Conservation (phyloP, 2,329 filamentous ascomycete species). For the Phoma sp. region DNA sequence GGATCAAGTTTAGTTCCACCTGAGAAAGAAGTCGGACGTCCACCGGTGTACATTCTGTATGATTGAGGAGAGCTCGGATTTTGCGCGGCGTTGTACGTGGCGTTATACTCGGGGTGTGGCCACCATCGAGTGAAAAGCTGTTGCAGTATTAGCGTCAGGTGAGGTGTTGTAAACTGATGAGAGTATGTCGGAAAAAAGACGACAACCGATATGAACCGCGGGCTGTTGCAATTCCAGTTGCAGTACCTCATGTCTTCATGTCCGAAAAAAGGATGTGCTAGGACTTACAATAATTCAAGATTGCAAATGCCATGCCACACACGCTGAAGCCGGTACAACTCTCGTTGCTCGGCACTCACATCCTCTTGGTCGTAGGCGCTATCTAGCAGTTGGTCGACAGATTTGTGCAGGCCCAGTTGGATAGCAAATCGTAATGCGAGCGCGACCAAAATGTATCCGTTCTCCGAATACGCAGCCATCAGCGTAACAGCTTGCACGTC, state of each 20-base stretch:
- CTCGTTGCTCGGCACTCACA: constrained; percentile 33
- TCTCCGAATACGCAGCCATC: constrained; percentile 60
- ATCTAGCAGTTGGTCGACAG: constrained; percentile 52
- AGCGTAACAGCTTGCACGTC: constrained; percentile 60
- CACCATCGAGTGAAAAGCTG: constrained; percentile 55
- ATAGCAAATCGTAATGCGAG: constrained; percentile 60
- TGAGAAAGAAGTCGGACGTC: constrained; percentile 62
- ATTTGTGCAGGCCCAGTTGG: constrained; percentile 52
- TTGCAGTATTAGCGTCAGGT: not conserved
- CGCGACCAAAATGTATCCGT: constrained; percentile 58
- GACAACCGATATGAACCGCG: too few species aligned
- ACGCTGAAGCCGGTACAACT: constrained; percentile 48
- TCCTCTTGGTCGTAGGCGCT: constrained; percentile 10
- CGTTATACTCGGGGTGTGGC: constrained; percentile 52
- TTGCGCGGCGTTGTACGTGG: constrained; percentile 50
- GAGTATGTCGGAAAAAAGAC: too few species aligned
- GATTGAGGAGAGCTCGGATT: constrained; percentile 54
- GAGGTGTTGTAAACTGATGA: not conserved
- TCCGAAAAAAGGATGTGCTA: not conserved
- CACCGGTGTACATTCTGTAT: constrained; percentile 53
- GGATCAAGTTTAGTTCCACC: constrained; percentile 56
- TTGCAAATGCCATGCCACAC: constrained; percentile 62
- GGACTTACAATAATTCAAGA: constrained; percentile 53
- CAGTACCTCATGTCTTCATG: not conserved
- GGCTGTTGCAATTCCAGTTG: not conserved